Percentiles rank a stretch among this genome's conserved stretches.
These are phyloP conservation scores for Xylaria multiplex DNA, from an alignment of 2,329 filamentous ascomycete genomes.

Conservation along the genomic window DNA sequence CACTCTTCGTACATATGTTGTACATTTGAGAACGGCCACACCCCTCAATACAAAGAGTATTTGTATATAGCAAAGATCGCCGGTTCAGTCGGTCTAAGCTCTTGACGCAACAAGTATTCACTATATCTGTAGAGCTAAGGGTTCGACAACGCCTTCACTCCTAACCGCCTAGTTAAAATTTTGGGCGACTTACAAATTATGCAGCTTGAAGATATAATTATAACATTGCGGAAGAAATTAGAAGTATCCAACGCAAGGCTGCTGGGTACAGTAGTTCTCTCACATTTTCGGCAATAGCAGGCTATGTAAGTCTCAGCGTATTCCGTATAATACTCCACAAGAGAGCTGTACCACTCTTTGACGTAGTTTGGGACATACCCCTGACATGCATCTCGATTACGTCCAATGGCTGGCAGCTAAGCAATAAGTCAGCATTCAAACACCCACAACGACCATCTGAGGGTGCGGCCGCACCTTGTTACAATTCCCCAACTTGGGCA, in stretches of 20 bases:
- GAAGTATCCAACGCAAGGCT: conserved; percentile 1
- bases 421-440: background rate
- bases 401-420: conserved; percentile 8
- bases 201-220: background rate
- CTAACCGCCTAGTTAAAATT: background rate
- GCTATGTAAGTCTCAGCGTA: too few species aligned
- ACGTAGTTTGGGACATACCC: background rate
- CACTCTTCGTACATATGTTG: background rate
- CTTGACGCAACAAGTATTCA: too few species aligned
- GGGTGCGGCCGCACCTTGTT: conserved; percentile 12
- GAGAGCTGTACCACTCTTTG: background rate
- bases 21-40: too few species aligned
- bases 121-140: too few species aligned
- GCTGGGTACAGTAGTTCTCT: conserved; percentile 15
- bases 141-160: background rate
- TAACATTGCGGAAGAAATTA: background rate
- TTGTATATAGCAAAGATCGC: too few species aligned
- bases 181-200: background rate
- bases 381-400: conserved; percentile 20
- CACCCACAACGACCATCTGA: background rate
- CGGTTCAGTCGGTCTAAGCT: too few species aligned
- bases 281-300: background rate
- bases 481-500: conserved; percentile 8
- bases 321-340: background rate
- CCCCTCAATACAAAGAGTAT: too few species aligned